Percentiles rank a stretch among this genome's conserved stretches.
These are phyloP conservation scores for Aspergillus alliaceus DNA, from an alignment of 2,329 filamentous ascomycete species.

Conservation along the genomic window DNA sequence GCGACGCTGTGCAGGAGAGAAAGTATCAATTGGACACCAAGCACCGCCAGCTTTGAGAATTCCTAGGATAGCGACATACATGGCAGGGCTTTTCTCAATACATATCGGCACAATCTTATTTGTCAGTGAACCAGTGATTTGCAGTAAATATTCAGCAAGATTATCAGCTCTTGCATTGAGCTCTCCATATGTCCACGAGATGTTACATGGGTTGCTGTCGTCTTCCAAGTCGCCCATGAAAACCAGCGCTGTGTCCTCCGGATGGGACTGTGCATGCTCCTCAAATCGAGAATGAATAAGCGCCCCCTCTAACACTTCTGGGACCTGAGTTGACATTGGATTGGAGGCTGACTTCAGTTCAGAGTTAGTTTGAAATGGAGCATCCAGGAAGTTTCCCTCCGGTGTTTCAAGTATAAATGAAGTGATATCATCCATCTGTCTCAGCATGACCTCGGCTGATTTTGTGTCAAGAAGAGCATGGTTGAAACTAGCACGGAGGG, in stretches of 20 bases:
- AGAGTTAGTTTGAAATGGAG: slow-evolving; percentile 8
- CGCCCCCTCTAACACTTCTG: slow-evolving; percentile 12
- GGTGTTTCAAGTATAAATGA: slow-evolving; percentile 25
- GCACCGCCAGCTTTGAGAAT: slow-evolving; percentile 45
- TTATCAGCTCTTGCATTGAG: slow-evolving; percentile 35
- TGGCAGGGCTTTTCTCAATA: slow-evolving; percentile 38
- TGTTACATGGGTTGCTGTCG: slow-evolving; percentile 16
- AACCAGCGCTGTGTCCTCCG: slow-evolving; percentile 28
- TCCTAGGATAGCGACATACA: slow-evolving; percentile 44
- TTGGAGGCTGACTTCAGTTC: slow-evolving; percentile 24
- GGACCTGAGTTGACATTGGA: slow-evolving; percentile 8
- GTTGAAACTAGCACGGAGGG: slow-evolving; percentile 29
- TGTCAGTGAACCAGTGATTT: slow-evolving; percentile 24
- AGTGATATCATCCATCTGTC: slow-evolving; percentile 27
- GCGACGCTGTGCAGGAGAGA: slow-evolving; percentile 39
- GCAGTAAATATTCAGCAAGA: slow-evolving; percentile 31
- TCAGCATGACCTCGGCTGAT: slow-evolving; percentile 26
- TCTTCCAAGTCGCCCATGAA: slow-evolving; percentile 30
- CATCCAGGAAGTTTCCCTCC: slow-evolving; percentile 19
- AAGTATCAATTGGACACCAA: slow-evolving; percentile 44
- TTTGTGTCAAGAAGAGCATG: slow-evolving; percentile 22
- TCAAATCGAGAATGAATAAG: slow-evolving; percentile 32
- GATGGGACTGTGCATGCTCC: slow-evolving; percentile 21
- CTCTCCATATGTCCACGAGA: slow-evolving; percentile 35
- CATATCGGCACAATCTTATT: slow-evolving; percentile 37